A percentile compares a stretch with the other conserved stretches of the same genome.
Evolutionary conservation across 306 rosid genomes (phyloP).

Genomic region (Vachellia pachyceras): DNA sequence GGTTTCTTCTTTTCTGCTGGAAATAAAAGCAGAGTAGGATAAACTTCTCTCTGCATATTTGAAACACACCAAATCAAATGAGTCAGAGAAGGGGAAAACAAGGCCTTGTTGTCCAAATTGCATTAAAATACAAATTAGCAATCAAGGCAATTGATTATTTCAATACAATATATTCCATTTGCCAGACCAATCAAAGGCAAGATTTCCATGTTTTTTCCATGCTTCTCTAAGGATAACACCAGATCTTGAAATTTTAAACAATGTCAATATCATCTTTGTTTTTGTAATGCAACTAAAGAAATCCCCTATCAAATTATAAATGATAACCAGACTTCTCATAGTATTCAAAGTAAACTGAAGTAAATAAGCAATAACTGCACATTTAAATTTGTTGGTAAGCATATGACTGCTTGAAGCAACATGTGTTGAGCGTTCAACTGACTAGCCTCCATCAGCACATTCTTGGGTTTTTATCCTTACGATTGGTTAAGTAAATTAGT

Average conservation of each 20-base stretch:
- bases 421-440: too few relatives aligned
- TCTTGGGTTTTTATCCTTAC: not conserved
- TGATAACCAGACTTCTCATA: not conserved
- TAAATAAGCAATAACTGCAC: not conserved
- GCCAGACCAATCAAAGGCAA: constrained; percentile 32
- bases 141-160: constrained; percentile 31
- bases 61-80: constrained; percentile 39
- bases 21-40: constrained; percentile 84
- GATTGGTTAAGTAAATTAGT: not conserved
- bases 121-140: constrained; percentile 29
- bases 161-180: not conserved
- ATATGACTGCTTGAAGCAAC: not conserved
- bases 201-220: not conserved
- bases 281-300: not conserved
- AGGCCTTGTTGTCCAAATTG: not conserved
- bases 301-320: not conserved
- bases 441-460: too few relatives aligned
- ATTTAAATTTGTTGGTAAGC: not conserved
- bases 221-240: constrained; percentile 8
- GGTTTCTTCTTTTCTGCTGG: constrained; percentile 76
- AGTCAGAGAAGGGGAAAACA: constrained; percentile 3
- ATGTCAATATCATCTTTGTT: not conserved
- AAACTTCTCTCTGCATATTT: constrained; percentile 78
- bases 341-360: not conserved
- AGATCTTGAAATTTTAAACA: constrained; percentile 18